Evolutionary conservation across 257 asterid genomes (phyloP), one percentile per base, ranked within the genome.

Genomic region (Penstemon newberryi): DNA sequence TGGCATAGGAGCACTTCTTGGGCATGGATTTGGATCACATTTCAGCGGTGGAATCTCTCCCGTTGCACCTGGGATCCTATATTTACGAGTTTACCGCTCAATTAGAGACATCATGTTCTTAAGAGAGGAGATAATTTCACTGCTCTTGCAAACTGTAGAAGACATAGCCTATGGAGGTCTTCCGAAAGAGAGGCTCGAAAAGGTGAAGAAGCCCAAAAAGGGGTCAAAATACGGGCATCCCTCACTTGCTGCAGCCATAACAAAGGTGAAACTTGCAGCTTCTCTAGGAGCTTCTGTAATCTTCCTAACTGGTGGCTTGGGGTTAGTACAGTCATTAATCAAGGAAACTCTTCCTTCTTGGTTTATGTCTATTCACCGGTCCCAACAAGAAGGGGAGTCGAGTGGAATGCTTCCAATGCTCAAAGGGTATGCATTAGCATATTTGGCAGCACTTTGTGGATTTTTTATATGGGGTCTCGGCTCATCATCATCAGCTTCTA

Each of bases 1-100:
- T 38, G 97, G 98, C 42, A 79, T 90, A 7, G 97, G 99, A 37
- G 80, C 96, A 5, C 96, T 90, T 70, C 90, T 93, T 6, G 99
- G 99, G 41, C 99, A 93, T n/a, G 99, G 98, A 59, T 90, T 86
- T 44, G 96, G 97, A 58, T 93, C 98, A 0, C 98, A 92, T 74
- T 88, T 86, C 76, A 73, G 74, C 2, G 96, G 97, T 4, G 97
- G 96, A 61, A 88, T 90, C 77, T 83, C 99, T 8, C 92, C 99
- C 0, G 97, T 87, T 46, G 99, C 99, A 13, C 99, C 99, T 0
- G 99, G 99, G 69, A 87, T 93, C 54, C 85, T 90, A 25, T 93
- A 90, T 58, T 73, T 93, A 9, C 95, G 99, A 9, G 94, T 87
- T 18, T 90, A 80, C 73, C 87, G 96, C 10, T 89, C 94, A 3